Evolutionary conservation across 2,329 filamentous ascomycete genomes (phyloP), one percentile per base, ranked within the genome.

Genomic region (Emericellopsis atlantica): DNA sequence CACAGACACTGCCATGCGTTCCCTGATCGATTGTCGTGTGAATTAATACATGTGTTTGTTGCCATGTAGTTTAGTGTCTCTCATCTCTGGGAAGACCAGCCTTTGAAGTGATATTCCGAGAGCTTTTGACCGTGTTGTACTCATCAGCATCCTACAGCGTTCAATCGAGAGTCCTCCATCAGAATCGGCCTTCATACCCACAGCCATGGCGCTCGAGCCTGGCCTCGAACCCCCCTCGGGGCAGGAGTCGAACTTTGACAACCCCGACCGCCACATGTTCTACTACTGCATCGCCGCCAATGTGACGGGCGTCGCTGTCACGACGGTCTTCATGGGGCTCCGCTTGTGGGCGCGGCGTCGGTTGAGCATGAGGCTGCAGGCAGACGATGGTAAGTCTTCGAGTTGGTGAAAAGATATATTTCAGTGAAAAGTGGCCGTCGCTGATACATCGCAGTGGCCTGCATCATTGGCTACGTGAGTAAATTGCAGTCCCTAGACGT

Each of bases 191-290:
- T 32, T 15, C 31, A 32, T 7, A 12, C 16, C 21, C 14, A 22
- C 36, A 15, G 18, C 6, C 37, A 32, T 18, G 21, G 22, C 29
- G 37, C 14, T 31, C 15, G 15, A 32, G 14, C 24, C 37, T n/a
- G 24, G 24, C 12, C 15, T 39, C 15, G 24, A 32, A 8, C 37
- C 37, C 24, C 37, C 37, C 22, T 16, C 23, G 24, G 37, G 37
- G n/a, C n/a, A 31, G 26, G 37, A 7, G 37, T 32, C 37, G 4
- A 39, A 39, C 37, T 39, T 32, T 22, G 37, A 32, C 6, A 33
- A 39, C 37, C 37, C 37, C 10, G 26, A 39, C 26, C 37, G 37
- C 6, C 15, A 31, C 14, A 39, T 39, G 37, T 39, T 16, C 37
- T 32, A 32, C 37, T 18, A 18, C 26, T 39, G 37, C 37, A 39